These are phyloP conservation scores for Striga hermonthica DNA, from an alignment of 305 asterid genomes.

Conservation along the genomic window DNA sequence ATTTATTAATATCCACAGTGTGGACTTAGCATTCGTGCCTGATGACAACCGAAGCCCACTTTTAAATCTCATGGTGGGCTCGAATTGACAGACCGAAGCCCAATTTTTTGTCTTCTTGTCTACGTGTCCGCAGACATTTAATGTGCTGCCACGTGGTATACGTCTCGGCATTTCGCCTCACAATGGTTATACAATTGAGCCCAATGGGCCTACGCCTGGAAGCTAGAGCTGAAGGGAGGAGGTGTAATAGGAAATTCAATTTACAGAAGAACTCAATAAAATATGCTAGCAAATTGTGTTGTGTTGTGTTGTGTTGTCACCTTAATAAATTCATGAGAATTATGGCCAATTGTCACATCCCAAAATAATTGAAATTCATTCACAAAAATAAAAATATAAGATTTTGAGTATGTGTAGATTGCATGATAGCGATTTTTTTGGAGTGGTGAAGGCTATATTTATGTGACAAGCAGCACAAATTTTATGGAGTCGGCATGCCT, in stretches of 20 bases:
- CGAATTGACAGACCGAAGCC: slow-evolving; percentile 29
- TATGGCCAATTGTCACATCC: too few species aligned
- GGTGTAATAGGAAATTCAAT: slow-evolving; percentile 7
- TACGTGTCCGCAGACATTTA: slow-evolving; percentile 37
- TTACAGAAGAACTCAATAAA: neutral
- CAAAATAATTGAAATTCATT: too few species aligned
- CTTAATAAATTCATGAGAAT: too few species aligned
- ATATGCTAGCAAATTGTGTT: neutral
- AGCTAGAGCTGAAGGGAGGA: slow-evolving; percentile 17
- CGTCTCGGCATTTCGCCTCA: slow-evolving; percentile 7
- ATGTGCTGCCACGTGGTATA: slow-evolving; percentile 38
- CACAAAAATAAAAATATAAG: too few species aligned
- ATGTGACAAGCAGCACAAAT: too few species aligned
- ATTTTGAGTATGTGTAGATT: too few species aligned
- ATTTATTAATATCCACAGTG: neutral
- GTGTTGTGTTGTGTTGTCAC: neutral
- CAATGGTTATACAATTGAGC: slow-evolving; percentile 35
- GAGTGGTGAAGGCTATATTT: too few species aligned
- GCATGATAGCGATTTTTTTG: too few species aligned
- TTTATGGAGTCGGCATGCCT: too few species aligned
- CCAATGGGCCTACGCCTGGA: slow-evolving; percentile 40
- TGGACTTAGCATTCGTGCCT: neutral
- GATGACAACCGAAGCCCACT: slow-evolving; percentile 27
- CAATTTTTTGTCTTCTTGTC: slow-evolving; percentile 36
- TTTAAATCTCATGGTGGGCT: slow-evolving; percentile 38